Evolutionary conservation across 2,329 filamentous ascomycete species (phyloP), one percentile per base, ranked within the genome.

Genomic region (Thelonectria olida): DNA sequence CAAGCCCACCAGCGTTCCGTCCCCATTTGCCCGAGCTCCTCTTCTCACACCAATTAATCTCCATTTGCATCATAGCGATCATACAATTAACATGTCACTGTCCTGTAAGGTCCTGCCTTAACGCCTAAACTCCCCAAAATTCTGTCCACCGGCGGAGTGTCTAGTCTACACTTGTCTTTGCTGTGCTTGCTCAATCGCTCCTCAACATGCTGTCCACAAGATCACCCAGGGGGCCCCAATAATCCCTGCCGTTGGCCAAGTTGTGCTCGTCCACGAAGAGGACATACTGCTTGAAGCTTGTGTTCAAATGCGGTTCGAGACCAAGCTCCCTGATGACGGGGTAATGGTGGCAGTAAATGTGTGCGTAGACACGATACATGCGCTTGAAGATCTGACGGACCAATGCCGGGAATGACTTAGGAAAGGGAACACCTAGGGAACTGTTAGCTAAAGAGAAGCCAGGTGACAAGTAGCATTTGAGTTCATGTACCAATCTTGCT

Each of bases 321-420:
- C 96, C 96, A 38, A 99, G 87, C 76, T 97, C 93, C 61, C 96
- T 91, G 69, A 99, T 91, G 68, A 99, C 94, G 34, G 94, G 94
- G 80, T 99, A 99, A 82, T 99, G 96, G 80, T 99, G 96, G 83
- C 96, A 99, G 87, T 99, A 99, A 72, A 99, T 97, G 81, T 99
- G 96, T 42, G 96, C 96, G 78, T 99, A 99, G 64, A 99, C 95
- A 69, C 96, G 91, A 81, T 98, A 99, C 82, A 99, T 90, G 75
- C 96, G 91, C 86, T 99, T 99, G 88, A 98, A 98, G 76, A 99
- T 93, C 80, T 97, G 95, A 69, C 93, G 91, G 65, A 97, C 90
- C 58, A 97, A 90, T 57, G 89, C 84, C 7, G 92, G 90, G 81
- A 99, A 99, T 19, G 91, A 90, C 76, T 97, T 96, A 55, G 96